Evolutionary conservation across 1,139 yeast genomes (phyloP), one percentile per base, ranked within the genome.

Genomic region (Pichia sp.): DNA sequence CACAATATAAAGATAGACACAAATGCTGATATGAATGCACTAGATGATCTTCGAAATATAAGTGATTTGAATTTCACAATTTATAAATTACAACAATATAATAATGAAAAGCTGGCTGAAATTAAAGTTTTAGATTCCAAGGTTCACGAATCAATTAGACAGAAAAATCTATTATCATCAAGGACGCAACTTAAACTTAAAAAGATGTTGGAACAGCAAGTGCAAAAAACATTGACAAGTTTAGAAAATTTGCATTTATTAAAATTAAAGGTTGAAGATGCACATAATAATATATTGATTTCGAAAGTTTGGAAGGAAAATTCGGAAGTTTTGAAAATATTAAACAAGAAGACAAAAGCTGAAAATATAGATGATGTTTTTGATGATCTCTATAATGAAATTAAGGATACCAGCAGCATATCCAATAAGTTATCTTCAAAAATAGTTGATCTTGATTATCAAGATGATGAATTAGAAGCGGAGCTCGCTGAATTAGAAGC

Each of bases 201-300:
- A 44, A 59, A 59, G 42, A 24, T 55, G 7, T 43, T 68, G 15
- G 51, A 53, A 20, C 49, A 53, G 9, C 69, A 74, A 1, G 59
- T 68, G 27, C 57, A 61, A 3, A 59, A 58, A 24, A 59, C 69
- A 1, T 48, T 59, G 1, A 47, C 46, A 7, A 61, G 69, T 8
- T 58, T 65, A 24, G 64, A 60, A 40, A 71, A 72, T 43, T 57
- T 76, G 45, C 54, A 57, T 4, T 50, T 60, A 2, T 57, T 76
- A 9, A 53, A 73, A 42, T 46, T 60, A 32, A 74, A 71, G 51
- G 69, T 77, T 34, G 69, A 74, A 52, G 77, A 75, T 43, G 73
- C 79, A 5, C 65, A 65, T 27, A 60, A 68, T 34, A 74, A 74
- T 54, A 48, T 62, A 2, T 54, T 56, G 18, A 59, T 72, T 3